Percentiles rank a stretch among this genome's conserved stretches.
Conservation (phyloP, 148 eudicot species). For the Spergularia marina region DNA sequence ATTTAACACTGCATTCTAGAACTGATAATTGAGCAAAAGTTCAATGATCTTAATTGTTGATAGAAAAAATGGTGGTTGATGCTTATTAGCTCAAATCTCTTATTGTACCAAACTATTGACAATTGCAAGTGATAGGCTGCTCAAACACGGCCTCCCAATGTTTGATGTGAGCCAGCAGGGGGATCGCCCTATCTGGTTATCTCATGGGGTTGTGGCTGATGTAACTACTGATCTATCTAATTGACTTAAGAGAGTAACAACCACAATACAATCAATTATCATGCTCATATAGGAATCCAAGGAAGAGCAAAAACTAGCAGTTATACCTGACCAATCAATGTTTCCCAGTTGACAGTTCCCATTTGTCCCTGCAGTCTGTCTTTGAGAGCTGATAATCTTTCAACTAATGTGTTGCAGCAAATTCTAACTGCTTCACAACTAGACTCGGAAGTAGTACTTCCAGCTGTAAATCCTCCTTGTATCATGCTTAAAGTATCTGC, state of each 20-base stretch:
- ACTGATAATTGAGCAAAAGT: background rate
- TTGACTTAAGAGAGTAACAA: background rate
- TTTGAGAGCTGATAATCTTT: slow-evolving; percentile 56
- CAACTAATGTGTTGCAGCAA: slow-evolving; percentile 75
- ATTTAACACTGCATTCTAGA: background rate
- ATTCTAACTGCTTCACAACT: slow-evolving; percentile 91
- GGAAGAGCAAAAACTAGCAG: background rate
- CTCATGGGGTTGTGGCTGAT: too few relatives aligned
- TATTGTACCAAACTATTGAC: background rate
- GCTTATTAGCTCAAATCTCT: background rate
- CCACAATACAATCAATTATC: background rate
- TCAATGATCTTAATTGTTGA: background rate
- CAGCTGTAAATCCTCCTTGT: slow-evolving; percentile 89
- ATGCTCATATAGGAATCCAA: background rate
- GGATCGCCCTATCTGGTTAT: too few relatives aligned
- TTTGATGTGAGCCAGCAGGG: background rate
- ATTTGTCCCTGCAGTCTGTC: slow-evolving; percentile 45
- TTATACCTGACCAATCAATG: slow-evolving; percentile 55
- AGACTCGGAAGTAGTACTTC: slow-evolving; percentile 85
- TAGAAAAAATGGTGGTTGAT: background rate
- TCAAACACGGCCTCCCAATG: background rate
- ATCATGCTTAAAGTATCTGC: slow-evolving; percentile 75
- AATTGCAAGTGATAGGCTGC: background rate
- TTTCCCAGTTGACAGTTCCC: slow-evolving; percentile 58
- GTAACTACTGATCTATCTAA: background rate